A percentile compares a stretch with the other conserved stretches of the same genome.
Evolutionary conservation across 208 protist genomes (phyloP).

Genomic region (Blechomonas ayalai): DNA sequence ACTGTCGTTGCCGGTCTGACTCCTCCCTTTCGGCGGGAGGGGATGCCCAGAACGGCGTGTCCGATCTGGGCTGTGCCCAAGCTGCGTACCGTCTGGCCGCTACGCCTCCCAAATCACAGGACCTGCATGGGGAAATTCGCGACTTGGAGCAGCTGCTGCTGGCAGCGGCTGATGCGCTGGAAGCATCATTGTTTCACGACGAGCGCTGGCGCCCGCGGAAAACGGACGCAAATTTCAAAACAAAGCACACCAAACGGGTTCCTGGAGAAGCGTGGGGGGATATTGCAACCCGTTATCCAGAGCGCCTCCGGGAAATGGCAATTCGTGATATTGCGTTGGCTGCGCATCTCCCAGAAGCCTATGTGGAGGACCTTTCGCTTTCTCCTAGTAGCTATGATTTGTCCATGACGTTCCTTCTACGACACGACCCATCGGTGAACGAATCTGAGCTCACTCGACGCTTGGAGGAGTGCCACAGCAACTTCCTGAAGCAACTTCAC

Average conservation of each 20-base stretch:
- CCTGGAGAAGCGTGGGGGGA: slow-evolving; percentile 10
- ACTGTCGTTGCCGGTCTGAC: too few species aligned
- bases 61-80: too few species aligned
- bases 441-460: slow-evolving; percentile 8
- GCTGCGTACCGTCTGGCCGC: too few species aligned
- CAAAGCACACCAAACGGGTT: slow-evolving; percentile 13
- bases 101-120: too few species aligned
- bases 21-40: too few species aligned
- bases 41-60: too few species aligned
- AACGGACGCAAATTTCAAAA: slow-evolving; percentile 11
- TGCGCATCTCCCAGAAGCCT: slow-evolving; percentile 18
- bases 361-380: slow-evolving; percentile 11
- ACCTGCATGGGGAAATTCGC: too few species aligned
- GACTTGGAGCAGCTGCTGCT: slow-evolving; percentile 15
- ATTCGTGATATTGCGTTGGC: slow-evolving; percentile 13
- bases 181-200: slow-evolving; percentile 19
- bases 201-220: slow-evolving; percentile 22
- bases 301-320: slow-evolving; percentile 10
- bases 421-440: slow-evolving; percentile 13
- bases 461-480: slow-evolving; percentile 18
- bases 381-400: slow-evolving; percentile 1
- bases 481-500: slow-evolving; percentile 15
- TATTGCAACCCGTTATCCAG: slow-evolving; percentile 8
- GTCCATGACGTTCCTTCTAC: slow-evolving; percentile 13
- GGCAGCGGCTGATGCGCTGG: slow-evolving; percentile 17